These are phyloP conservation scores for Russula sp. DNA, from an alignment of 768 basidiomycete species.

Conservation along the genomic window DNA sequence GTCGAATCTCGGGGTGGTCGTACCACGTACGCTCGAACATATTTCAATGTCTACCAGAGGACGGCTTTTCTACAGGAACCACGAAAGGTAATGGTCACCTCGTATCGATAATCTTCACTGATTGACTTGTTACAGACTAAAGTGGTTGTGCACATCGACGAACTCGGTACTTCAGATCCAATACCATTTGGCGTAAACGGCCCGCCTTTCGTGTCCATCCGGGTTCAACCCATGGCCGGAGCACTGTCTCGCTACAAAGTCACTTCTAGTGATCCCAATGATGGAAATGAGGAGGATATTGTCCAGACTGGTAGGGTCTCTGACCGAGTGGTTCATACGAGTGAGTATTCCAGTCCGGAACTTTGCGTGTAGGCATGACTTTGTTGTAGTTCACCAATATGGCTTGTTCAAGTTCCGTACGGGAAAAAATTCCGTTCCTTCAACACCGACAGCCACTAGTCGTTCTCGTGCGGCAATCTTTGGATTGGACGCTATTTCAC, in stretches of 20 bases:
- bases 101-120: neutral
- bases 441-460: conserved; percentile 75
- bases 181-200: conserved; percentile 65
- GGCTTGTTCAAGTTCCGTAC: conserved; percentile 86
- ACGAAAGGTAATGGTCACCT: conserved; percentile 56
- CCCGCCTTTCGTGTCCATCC: conserved; percentile 72
- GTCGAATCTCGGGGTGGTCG: conserved; percentile 61
- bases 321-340: conserved; percentile 70
- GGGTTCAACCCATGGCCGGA: conserved; percentile 77
- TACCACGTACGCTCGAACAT: conserved; percentile 66
- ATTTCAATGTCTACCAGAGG: conserved; percentile 83
- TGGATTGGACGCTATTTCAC: conserved; percentile 81
- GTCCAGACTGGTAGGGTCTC: conserved; percentile 71
- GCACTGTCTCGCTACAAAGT: conserved; percentile 76
- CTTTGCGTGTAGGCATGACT: conserved; percentile 9
- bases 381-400: conserved; percentile 66
- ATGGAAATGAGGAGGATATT: conserved; percentile 75
- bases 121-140: conserved; percentile 53
- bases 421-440: conserved; percentile 66
- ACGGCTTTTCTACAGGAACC: conserved; percentile 69
- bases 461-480: conserved; percentile 76
- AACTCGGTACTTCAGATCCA: conserved; percentile 63
- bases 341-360: conserved; percentile 38
- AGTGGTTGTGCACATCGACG: conserved; percentile 82
- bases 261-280: conserved; percentile 62